Evolutionary conservation across 345 rosid species (phyloP).

Genomic region (Lagerstroemia speciosa): DNA sequence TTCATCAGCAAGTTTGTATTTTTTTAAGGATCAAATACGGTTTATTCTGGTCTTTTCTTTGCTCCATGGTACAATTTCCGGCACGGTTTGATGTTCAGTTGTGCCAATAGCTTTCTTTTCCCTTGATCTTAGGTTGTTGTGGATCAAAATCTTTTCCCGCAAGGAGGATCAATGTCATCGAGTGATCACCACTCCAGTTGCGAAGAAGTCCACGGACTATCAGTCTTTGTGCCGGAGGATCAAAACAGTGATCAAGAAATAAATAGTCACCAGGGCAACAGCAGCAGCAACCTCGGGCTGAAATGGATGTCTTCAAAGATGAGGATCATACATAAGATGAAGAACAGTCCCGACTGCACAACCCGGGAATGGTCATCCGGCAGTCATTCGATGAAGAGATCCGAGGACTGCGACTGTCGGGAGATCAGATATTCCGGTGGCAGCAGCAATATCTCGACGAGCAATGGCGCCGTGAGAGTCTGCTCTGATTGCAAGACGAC

Average conservation of each 20-base stretch:
- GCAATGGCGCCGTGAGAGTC: constrained; percentile 18
- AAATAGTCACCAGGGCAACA: neutral
- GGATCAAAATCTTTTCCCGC: neutral
- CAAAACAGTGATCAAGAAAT: constrained; percentile 5
- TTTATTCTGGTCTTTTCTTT: neutral
- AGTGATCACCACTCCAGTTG: neutral
- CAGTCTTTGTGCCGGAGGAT: neutral
- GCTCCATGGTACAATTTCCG: neutral
- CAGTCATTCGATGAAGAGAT: neutral
- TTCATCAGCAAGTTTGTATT: neutral
- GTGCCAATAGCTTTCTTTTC: neutral
- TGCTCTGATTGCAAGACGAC: constrained; percentile 57
- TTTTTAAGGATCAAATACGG: neutral
- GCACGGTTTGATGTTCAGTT: neutral
- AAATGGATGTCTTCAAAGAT: constrained; percentile 44
- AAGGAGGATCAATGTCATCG: neutral
- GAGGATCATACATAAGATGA: constrained; percentile 34
- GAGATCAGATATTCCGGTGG: constrained; percentile 1
- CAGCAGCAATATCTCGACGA: constrained; percentile 5
- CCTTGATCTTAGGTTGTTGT: neutral
- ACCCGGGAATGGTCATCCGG: neutral
- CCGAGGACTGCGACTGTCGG: neutral
- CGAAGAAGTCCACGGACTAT: neutral
- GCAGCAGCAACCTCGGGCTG: neutral
- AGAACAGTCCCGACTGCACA: neutral